Base-by-base conservation (phyloP, 208 protist genomes). In the Leishmania gerbilli region DNA sequence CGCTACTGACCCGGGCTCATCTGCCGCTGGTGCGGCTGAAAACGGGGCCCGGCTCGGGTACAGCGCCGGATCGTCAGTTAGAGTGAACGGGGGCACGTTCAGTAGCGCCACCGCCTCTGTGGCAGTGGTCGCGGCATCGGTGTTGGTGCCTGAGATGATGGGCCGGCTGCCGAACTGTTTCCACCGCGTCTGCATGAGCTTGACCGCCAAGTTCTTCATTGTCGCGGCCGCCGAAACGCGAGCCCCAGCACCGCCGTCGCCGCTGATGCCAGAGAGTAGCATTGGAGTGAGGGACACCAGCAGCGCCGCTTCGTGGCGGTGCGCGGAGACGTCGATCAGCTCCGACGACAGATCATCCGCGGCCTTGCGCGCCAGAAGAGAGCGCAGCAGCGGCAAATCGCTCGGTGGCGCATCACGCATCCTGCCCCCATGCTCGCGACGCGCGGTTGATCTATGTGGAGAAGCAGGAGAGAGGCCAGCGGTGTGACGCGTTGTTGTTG, bases 281-380 rank as follows among this genome's bases (percentile, higher is more conserved):
- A 96, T 96, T 3, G 91, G 93, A 9, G 91, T 96, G 81, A 95
- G 85, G 55, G 90, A 81, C n/a, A 96, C 62, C 27, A 95, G 83
- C 55, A 96, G 79, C 21, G 93, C 91, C 1, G 86, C 84, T 37
- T 90, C 85, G 74, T 91, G 85, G 58, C 79, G 65, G 19, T 86
- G 83, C 34, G 58, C 60, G 13, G 79, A 40, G 5, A 84, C 67
- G 64, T 87, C 88, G 58, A 78, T 68, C 8, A 82, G 78, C 71
- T 87, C 87, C 65, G 82, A 84, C 24, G 80, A 79, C 24, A 64
- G 49, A 71, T 81, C 74, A 56, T 92, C 83, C n/a, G 79, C 74
- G 5, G 76, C 74, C 72, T 88, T 87, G 42, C 80, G 79, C n/a
- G 79, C 71, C 53, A 84, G 15, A 2, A 84, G 74, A 72, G 83